Evolutionary conservation across 2,329 filamentous ascomycete genomes (phyloP).

Genomic region (Sclerotinia minor): DNA sequence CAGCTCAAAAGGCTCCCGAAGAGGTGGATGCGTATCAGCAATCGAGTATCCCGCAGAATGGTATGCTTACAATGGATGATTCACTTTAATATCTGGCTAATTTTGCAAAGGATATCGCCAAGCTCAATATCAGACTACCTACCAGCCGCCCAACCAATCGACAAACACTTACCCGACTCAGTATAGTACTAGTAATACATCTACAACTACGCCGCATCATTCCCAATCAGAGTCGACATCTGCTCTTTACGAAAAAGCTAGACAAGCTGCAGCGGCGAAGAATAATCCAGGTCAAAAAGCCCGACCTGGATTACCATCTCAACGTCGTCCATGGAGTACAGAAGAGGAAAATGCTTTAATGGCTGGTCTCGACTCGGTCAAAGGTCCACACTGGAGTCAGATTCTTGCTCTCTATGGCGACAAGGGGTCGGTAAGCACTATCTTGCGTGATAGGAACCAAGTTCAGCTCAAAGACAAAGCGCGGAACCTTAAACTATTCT

Average conservation of each 20-base stretch:
- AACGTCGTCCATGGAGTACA: slow-evolving; percentile 79
- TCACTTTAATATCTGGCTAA: neutral
- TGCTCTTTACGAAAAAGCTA: slow-evolving; percentile 57
- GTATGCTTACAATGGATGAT: slow-evolving; percentile 7
- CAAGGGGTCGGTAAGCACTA: slow-evolving; percentile 76
- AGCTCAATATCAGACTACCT: slow-evolving; percentile 34
- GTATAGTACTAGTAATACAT: slow-evolving; percentile 22
- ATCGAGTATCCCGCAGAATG: slow-evolving; percentile 25
- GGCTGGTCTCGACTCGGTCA: slow-evolving; percentile 83
- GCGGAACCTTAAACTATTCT: slow-evolving; percentile 85
- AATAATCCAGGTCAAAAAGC: slow-evolving; percentile 52
- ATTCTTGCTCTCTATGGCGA: slow-evolving; percentile 82
- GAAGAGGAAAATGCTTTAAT: slow-evolving; percentile 90
- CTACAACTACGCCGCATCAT: slow-evolving; percentile 36
- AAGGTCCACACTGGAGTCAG: slow-evolving; percentile 90
- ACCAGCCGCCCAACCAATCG: slow-evolving; percentile 25
- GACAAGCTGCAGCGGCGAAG: slow-evolving; percentile 55
- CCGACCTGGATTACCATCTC: slow-evolving; percentile 52
- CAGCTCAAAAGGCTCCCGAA: slow-evolving; percentile 25
- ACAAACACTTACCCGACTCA: slow-evolving; percentile 22
- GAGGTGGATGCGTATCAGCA: slow-evolving; percentile 26
- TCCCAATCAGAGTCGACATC: slow-evolving; percentile 51
- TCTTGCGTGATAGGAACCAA: slow-evolving; percentile 84
- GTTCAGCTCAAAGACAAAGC: slow-evolving; percentile 93
- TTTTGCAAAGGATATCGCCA: slow-evolving; percentile 18